Evolutionary conservation across 352 stramenopile genomes (phyloP).

Genomic region (Phytopythium helicoides): DNA sequence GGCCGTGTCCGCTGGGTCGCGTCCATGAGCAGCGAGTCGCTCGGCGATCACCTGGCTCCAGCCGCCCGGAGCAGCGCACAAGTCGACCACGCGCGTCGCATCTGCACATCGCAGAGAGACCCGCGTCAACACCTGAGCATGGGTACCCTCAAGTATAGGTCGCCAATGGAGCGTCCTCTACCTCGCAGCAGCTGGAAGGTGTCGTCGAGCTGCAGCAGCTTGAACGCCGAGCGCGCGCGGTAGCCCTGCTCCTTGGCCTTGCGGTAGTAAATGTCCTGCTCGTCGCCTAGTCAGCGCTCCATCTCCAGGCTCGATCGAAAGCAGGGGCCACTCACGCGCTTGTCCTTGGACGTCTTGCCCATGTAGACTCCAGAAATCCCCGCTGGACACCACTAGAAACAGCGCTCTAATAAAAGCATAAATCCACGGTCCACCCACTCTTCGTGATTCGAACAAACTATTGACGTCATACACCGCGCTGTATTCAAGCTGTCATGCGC

Average conservation of each 20-base stretch:
- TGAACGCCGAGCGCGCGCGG: conserved; percentile 97
- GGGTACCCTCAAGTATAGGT: neutral
- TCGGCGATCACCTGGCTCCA: conserved; percentile 87
- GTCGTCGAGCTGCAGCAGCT: conserved; percentile 98
- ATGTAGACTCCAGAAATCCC: conserved; percentile 30
- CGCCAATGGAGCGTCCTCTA: conserved; percentile 1
- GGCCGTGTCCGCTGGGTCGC: conserved; percentile 6
- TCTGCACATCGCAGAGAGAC: conserved; percentile 15
- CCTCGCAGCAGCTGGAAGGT: conserved; percentile 94
- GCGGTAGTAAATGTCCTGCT: conserved; percentile 92
- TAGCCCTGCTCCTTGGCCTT: conserved; percentile 94
- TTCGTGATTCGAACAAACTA: no score
- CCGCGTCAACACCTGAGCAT: neutral
- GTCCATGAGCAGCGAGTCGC: conserved; percentile 34
- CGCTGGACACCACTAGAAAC: no score
- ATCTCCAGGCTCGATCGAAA: neutral
- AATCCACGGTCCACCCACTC: no score
- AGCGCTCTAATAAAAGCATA: no score
- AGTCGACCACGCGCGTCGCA: conserved; percentile 79
- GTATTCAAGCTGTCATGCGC: no score
- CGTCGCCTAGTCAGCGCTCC: neutral
- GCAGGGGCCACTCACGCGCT: conserved; percentile 59
- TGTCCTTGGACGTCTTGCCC: conserved; percentile 91
- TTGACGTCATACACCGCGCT: no score
- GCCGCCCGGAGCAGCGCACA: conserved; percentile 80